Evolutionary conservation across 2,329 filamentous ascomycete species (phyloP), one percentile per base, ranked within the genome.

Genomic region (Neocatenulostroma microsporum): DNA sequence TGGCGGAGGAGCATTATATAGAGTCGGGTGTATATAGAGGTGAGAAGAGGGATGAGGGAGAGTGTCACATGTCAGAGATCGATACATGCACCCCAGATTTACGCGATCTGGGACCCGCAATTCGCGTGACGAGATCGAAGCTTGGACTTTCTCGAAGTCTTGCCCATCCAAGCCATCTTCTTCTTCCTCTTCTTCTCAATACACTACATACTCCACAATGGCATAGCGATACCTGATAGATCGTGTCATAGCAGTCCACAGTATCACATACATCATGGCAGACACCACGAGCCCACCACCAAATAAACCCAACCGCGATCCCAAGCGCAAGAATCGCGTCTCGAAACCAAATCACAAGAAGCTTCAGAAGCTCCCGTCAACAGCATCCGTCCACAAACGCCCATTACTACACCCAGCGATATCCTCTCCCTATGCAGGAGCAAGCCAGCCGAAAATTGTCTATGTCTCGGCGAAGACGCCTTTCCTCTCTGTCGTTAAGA

Each of bases 401-500:
- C 74, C 76, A 0, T 69, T 80, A 46, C 67, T 70, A n/a, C 75
- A 69, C 54, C 62, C 74, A 3, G 58, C 74, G 2, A 58, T 74
- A 19, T 62, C 73, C 4, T 70, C 71, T 0, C 71, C 73, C 3
- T 74, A 73, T 55, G 60, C 71, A 13, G 65, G 65, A 36, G 46
- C 68, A 30, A 47, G 51, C 1, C 53, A 62, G 5, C 69, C 66
- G 9, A 79, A 79, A 57, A 57, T 73, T 42, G 67, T 87, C 57
- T 84, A 85, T 62, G 67, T 87, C 39, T 77, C 75, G 24, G 62
- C 73, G 26, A 67, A 67, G 24, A 78, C 80, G 0, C 77, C 79
- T 5, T 83, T 84, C 64, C 74, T 84, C 60, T 74, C 80, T 9
- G 68, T 75, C 4, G 70, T 84, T 10, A 77, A 76, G 50, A 78